phyloP scores from a whole-genome alignment of 1,139 yeast genomes.

The Kurtzmaniella quercitrusa region DNA sequence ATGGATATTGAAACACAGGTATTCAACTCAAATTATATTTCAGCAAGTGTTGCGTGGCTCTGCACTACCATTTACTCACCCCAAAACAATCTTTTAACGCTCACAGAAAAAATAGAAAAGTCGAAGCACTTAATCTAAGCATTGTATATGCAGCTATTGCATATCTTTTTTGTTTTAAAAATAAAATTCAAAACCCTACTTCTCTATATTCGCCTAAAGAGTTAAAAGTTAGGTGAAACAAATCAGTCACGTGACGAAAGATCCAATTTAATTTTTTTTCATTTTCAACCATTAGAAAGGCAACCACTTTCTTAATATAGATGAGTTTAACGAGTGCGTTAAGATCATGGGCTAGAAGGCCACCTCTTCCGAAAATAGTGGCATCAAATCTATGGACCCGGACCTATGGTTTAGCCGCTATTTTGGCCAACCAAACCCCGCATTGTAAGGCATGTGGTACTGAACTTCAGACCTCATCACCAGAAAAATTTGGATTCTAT shows the following conservation, averaged over 20 bases:
- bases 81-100: neutral
- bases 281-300: too few species aligned
- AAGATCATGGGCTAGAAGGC: neutral
- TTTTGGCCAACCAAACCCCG: constrained; percentile 9
- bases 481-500: constrained; percentile 40
- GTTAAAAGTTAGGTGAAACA: neutral
- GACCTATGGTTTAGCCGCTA: constrained; percentile 7
- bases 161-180: neutral
- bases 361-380: neutral
- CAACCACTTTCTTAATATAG: neutral
- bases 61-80: neutral
- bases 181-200: too few species aligned
- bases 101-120: neutral
- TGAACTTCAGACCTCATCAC: constrained; percentile 37
- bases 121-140: neutral
- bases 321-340: neutral
- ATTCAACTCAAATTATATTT: too few species aligned
- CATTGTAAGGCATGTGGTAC: constrained; percentile 50
- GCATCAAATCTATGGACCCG: neutral
- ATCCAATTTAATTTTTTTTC: neutral
- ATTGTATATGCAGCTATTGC: neutral
- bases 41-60: neutral
- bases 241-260: neutral
- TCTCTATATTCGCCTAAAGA: neutral
- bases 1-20: too few species aligned